Evolutionary conservation across 202 grass and related monocot genomes (phyloP).

Genomic region (Panicum hallii): DNA sequence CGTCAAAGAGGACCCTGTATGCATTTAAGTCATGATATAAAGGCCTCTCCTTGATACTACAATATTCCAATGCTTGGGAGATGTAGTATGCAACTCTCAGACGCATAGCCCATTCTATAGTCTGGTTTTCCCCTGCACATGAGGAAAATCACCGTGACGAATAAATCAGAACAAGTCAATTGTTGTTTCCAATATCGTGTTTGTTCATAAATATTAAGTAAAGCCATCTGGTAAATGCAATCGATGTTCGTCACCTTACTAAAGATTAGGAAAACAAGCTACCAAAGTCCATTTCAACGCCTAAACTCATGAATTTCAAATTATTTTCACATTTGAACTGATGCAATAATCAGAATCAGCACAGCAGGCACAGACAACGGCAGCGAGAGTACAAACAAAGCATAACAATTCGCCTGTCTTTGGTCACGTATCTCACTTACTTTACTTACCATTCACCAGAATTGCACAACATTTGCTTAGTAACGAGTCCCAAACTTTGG

Average conservation of each 20-base stretch:
- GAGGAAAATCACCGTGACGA: constrained; percentile 20
- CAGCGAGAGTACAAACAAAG: background rate
- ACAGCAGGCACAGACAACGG: constrained; percentile 9
- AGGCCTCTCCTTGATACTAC: constrained; percentile 67
- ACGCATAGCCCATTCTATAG: constrained; percentile 98
- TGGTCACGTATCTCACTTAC: background rate
- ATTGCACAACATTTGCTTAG: background rate
- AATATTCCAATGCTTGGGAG: constrained; percentile 91
- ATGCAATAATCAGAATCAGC: constrained; percentile 11
- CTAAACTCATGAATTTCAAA: constrained; percentile 2
- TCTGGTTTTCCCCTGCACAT: constrained; percentile 86
- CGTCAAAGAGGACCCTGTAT: constrained; percentile 93
- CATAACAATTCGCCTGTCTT: background rate
- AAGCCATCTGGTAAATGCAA: background rate
- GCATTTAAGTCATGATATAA: constrained; percentile 98
- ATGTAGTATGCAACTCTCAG: constrained; percentile 88
- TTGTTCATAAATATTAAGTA: background rate
- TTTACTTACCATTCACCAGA: background rate
- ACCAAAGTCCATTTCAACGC: background rate
- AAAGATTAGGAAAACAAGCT: background rate
- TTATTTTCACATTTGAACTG: background rate
- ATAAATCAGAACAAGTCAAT: constrained; percentile 15
- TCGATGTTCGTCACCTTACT: background rate
- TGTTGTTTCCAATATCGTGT: background rate
- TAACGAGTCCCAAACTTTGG: background rate